Conservation (phyloP, 2,329 filamentous ascomycete genomes). For the Helotiales sp. region DNA sequence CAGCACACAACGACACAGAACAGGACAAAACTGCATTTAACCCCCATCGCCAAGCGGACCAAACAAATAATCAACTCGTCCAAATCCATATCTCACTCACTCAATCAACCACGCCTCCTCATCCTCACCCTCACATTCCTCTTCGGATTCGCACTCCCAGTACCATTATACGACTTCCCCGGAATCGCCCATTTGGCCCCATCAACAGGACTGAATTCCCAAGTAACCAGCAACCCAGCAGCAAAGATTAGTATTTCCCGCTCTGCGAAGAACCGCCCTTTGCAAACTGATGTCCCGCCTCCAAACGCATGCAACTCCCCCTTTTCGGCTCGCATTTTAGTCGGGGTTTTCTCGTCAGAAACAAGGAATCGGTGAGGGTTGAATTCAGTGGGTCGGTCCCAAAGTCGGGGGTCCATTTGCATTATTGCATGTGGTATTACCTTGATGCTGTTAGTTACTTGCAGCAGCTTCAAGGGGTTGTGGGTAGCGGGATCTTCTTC, state of each 20-base stretch:
- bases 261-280: slow-evolving; percentile 54
- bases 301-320: slow-evolving; percentile 52
- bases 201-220: slow-evolving; percentile 55
- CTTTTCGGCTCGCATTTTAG: slow-evolving; percentile 42
- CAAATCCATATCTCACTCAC: no score
- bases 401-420: slow-evolving; percentile 47
- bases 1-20: neutral
- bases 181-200: slow-evolving; percentile 15
- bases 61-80: neutral
- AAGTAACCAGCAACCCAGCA: slow-evolving; percentile 56
- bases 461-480: neutral
- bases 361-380: slow-evolving; percentile 52
- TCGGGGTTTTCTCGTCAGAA: slow-evolving; percentile 33
- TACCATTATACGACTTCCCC: slow-evolving; percentile 22
- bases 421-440: slow-evolving; percentile 49
- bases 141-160: slow-evolving; percentile 22
- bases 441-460: slow-evolving; percentile 28
- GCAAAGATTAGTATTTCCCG: slow-evolving; percentile 53
- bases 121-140: slow-evolving; percentile 16
- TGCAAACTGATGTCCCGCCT: slow-evolving; percentile 53
- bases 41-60: neutral
- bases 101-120: no score
- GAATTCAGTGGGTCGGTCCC: slow-evolving; percentile 46
- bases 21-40: slow-evolving; percentile 12
- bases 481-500: neutral